Percentiles rank a stretch among this genome's conserved stretches.
phyloP scores from a whole-genome alignment of 2,329 filamentous ascomycete species.

The Graphilbum fragrans region DNA sequence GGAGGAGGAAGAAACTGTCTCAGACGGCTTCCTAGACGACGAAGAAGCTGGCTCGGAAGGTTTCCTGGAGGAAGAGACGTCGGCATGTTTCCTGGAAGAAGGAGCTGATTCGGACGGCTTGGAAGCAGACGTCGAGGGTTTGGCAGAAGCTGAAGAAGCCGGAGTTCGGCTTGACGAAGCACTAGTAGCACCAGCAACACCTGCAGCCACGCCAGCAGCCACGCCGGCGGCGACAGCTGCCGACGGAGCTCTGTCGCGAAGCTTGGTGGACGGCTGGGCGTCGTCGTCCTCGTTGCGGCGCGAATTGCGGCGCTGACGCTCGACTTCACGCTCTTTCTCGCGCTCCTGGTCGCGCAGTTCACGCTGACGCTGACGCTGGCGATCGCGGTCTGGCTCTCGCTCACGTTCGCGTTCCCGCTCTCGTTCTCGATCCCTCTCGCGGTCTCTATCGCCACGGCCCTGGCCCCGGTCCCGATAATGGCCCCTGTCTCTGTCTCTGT shows the following conservation, averaged over 20 bases:
- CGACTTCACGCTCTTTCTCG: conserved; percentile 5
- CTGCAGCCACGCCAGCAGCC: neutral
- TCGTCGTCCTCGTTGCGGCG: conserved; percentile 13
- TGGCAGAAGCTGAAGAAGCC: neutral
- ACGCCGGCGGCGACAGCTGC: neutral
- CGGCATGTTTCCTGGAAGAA: too few species aligned
- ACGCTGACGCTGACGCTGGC: conserved; percentile 2
- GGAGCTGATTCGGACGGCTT: too few species aligned
- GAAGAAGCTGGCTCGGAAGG: too few species aligned
- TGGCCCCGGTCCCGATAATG: neutral
- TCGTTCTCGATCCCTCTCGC: neutral
- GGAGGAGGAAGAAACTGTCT: too few species aligned
- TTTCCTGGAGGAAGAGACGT: too few species aligned
- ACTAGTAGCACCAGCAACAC: neutral
- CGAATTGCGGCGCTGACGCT: conserved; percentile 1
- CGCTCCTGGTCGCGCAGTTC: conserved; percentile 11
- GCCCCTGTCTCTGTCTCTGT: conserved; percentile 3
- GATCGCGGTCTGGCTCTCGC: conserved; percentile 11
- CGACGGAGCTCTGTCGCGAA: conserved; percentile 1
- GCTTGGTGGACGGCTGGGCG: conserved; percentile 10
- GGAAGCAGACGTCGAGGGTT: too few species aligned
- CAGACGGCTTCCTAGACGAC: neutral
- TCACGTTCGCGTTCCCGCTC: conserved; percentile 6
- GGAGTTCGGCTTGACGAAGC: neutral
- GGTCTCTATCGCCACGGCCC: too few species aligned